Base-by-base conservation (phyloP, 208 protist genomes). In the Novymonas esmeraldas region DNA sequence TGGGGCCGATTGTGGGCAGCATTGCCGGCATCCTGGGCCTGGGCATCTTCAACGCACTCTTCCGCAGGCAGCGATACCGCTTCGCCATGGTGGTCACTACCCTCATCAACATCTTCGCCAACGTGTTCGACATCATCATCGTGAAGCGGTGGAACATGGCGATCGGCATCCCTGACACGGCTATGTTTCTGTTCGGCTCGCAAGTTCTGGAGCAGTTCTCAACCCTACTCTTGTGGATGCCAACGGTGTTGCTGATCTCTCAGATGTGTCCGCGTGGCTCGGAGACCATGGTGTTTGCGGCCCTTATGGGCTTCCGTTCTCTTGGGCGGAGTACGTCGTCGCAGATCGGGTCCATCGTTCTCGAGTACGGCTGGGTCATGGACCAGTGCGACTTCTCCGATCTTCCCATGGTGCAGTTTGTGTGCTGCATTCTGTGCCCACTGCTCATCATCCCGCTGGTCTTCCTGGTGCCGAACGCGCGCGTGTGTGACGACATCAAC, bases 251-350 rank as follows among this genome's bases (percentile, higher is more conserved):
- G 29, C 70, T 96, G 26, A 73, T 92, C 50, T 87, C 87, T 6
- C 89, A 86, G 18, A 66, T 95, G 31, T 93, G 87, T 49, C 89
- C 89, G 3, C 79, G 80, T 31, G 87, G 85, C 10, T 82, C 87
- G 56, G 90, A 96, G 73, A 73, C 61, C n/a, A 88, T 89, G 49
- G 76, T 94, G 29, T 93, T 86, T 54, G 81, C 91, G 20, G 72
- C 93, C 24, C 71, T 96, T 50, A 82, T 84, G 13, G 90, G 87
- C 26, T 90, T 90, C 55, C 61, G 83, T 24, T 90, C 92, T 73
- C 72, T 96, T 59, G 90, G 87, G 4, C 56, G 62, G 49, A 65
- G 65, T 31, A 76, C 81, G 26, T 74, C 79, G 5, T 57, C 22
- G 29, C 61, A 72, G 1, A 66, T 90, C 29, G 86, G 81, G 11